Conservation (phyloP, 2,329 filamentous ascomycete species). For the Paecilomyces sp. region DNA sequence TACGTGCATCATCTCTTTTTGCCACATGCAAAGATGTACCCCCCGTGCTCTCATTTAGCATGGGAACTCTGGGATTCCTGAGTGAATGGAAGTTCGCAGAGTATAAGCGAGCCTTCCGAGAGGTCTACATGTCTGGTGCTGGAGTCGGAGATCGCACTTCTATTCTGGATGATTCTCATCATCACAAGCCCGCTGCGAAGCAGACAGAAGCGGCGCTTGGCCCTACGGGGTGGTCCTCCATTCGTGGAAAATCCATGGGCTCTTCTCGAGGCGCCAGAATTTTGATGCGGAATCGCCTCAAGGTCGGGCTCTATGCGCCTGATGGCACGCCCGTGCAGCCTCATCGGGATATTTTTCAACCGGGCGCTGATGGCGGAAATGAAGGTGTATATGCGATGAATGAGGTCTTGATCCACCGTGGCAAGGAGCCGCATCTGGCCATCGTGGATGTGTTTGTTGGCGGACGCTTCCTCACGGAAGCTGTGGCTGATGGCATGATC, state of each 20-base stretch:
- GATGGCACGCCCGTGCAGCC: slow-evolving; percentile 44
- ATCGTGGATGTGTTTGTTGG: slow-evolving; percentile 89
- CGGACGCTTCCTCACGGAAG: slow-evolving; percentile 83
- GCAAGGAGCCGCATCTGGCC: slow-evolving; percentile 80
- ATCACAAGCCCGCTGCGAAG: slow-evolving; percentile 19
- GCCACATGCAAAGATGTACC: slow-evolving; percentile 75
- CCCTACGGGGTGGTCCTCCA: slow-evolving; percentile 59
- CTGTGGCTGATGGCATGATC: slow-evolving; percentile 90
- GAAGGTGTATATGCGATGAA: slow-evolving; percentile 70
- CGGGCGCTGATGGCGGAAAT: slow-evolving; percentile 20
- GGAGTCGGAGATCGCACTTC: slow-evolving; percentile 40
- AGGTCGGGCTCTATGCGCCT: slow-evolving; percentile 74
- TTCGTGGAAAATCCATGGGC: slow-evolving; percentile 77
- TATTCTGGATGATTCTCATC: slow-evolving; percentile 37
- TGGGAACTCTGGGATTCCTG: slow-evolving; percentile 91
- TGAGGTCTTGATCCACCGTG: slow-evolving; percentile 88
- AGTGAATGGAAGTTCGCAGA: slow-evolving; percentile 95
- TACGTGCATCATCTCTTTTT: slow-evolving; percentile 80
- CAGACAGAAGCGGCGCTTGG: slow-evolving; percentile 20
- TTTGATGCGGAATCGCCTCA: slow-evolving; percentile 76
- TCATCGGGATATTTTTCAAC: slow-evolving; percentile 42
- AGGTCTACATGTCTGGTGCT: slow-evolving; percentile 80
- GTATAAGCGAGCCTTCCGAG: slow-evolving; percentile 83
- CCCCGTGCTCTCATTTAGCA: slow-evolving; percentile 88
- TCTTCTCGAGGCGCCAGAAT: slow-evolving; percentile 67